These are phyloP conservation scores for Pneumocystis sp. DNA, from an alignment of 1,139 yeast genomes.

Conservation along the genomic window DNA sequence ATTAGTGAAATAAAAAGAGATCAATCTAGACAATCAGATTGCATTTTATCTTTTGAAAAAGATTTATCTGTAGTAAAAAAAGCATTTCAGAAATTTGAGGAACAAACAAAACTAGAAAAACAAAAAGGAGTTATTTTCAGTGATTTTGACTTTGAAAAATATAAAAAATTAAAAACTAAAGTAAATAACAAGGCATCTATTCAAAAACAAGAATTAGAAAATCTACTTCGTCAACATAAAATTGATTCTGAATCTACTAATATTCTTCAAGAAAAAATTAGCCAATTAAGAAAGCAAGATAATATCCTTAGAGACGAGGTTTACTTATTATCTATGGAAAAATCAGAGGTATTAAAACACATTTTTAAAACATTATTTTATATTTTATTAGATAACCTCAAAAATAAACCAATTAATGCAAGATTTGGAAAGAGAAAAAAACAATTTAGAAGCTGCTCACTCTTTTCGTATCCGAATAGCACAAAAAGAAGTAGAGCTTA, in stretches of 20 bases:
- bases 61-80: conserved; percentile 37
- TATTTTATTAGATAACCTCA: conserved; percentile 20
- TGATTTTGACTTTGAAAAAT: conserved; percentile 42
- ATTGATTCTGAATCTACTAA: conserved; percentile 19
- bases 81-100: conserved; percentile 34
- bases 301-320: conserved; percentile 21
- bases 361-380: conserved; percentile 18
- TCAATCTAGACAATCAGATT: conserved; percentile 34
- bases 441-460: conserved; percentile 30
- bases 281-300: conserved; percentile 17
- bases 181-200: conserved; percentile 26
- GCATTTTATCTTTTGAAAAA: conserved; percentile 30
- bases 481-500: conserved; percentile 40
- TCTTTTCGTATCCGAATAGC: conserved; percentile 34
- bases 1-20: conserved; percentile 41
- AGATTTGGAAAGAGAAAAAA: conserved; percentile 29
- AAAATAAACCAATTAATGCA: conserved; percentile 19
- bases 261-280: conserved; percentile 20
- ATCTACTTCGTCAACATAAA: conserved; percentile 18
- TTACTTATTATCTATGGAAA: background rate
- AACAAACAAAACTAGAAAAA: conserved; percentile 23
- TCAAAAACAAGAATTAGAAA: conserved; percentile 20
- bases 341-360: background rate
- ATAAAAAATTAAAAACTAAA: conserved; percentile 42
- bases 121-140: conserved; percentile 27